Evolutionary conservation across 441 rosid species (phyloP), one percentile per base, ranked within the genome.

Genomic region (Eruca vesicaria): DNA sequence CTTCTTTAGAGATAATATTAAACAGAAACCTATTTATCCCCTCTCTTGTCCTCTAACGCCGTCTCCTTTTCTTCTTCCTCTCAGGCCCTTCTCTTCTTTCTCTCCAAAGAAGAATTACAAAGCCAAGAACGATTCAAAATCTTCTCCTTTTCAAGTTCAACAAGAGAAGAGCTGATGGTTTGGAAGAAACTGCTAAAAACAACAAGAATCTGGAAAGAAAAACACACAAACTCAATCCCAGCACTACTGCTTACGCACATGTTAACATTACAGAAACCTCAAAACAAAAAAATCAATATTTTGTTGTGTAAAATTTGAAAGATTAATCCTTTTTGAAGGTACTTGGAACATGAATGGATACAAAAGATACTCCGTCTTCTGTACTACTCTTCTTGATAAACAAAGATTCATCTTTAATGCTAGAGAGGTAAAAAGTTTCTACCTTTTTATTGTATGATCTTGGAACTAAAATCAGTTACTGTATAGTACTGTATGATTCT

Each of bases 341-440:
- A 57, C 83, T 94, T 55, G 98, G 98, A 53, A 94, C 94, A 21
- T 97, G 98, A 74, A 89, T 94, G 95, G 98, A 94, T 79, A 92
- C 97, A 41, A 97, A 94, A 80, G 98, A 94, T 64, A 92, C 97
- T 0, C 90, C 91, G 1, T 88, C 98, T 62, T 94, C 97, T 3
- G 93, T 94, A 21, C 79, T 94, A 77, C 97, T 92, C 48, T 94
- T 92, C 83, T 94, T 83, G 97, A 94, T 78, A 86, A 92, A 70
- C 97, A 89, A 68, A 88, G 98, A 69, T 90, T 94, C 79, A 89
- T 94, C 65, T 94, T 94, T 83, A 90, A 94, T 84, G 95, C 97
- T 67, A 97, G 98, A 48, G 98, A 94, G 95, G 98, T 94, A 16
- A 14, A 29, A 50, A 6, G 63, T 33, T 23, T 7, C 5, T 29